A percentile compares a stretch with the other conserved stretches of the same genome.
These are phyloP conservation scores for Aspergillus fructus DNA, from an alignment of 2,329 filamentous ascomycete genomes.

Conservation along the genomic window DNA sequence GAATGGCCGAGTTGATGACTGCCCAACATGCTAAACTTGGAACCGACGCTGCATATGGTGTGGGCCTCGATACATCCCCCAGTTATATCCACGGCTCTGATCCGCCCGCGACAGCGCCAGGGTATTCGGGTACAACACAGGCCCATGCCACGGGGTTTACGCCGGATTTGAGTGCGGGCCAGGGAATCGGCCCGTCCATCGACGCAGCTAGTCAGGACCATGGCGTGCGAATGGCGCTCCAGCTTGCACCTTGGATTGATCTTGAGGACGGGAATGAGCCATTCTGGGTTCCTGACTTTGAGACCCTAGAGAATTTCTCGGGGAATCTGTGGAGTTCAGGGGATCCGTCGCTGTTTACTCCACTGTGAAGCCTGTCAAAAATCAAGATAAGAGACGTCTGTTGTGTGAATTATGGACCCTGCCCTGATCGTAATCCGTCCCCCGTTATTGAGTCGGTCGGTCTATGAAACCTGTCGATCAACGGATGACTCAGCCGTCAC, in stretches of 20 bases:
- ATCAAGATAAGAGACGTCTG: too few species aligned
- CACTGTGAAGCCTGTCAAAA: slow-evolving; percentile 15
- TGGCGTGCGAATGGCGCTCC: slow-evolving; percentile 39
- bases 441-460: neutral
- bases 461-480: neutral
- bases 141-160: neutral
- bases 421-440: neutral
- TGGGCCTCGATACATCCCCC: neutral
- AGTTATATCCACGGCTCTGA: neutral
- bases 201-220: slow-evolving; percentile 30
- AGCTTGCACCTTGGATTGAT: slow-evolving; percentile 43
- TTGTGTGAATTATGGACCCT: neutral
- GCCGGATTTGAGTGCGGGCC: slow-evolving; percentile 8
- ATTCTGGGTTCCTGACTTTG: slow-evolving; percentile 42
- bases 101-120: neutral
- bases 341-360: slow-evolving; percentile 30
- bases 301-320: slow-evolving; percentile 34
- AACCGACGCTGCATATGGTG: slow-evolving; percentile 13
- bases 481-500: neutral
- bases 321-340: slow-evolving; percentile 30
- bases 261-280: slow-evolving; percentile 33
- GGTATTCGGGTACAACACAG: neutral
- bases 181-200: neutral
- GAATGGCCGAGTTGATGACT: slow-evolving; percentile 43
- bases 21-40: slow-evolving; percentile 28